Conservation (phyloP, 2,329 filamentous ascomycete species). For the Tolypocladium tropicale region DNA sequence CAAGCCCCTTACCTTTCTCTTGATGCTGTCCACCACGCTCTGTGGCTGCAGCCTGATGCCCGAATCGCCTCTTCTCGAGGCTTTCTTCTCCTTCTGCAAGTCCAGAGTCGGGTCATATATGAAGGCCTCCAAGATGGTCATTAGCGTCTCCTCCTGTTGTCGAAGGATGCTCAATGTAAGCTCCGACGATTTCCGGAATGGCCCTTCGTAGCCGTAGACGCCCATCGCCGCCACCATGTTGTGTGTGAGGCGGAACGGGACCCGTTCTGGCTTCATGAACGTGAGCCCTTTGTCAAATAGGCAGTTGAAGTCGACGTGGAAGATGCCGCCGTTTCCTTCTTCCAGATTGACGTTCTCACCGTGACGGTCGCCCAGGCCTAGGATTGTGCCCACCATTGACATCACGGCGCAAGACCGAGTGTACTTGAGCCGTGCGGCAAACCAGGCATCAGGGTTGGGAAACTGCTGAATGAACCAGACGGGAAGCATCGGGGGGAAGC, state of each 20-base stretch:
- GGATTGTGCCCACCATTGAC: slow-evolving; percentile 97
- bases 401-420: slow-evolving; percentile 93
- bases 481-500: slow-evolving; percentile 76
- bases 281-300: slow-evolving; percentile 96
- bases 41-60: slow-evolving; percentile 43
- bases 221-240: slow-evolving; percentile 99
- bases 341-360: slow-evolving; percentile 95
- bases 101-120: slow-evolving; percentile 95
- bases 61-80: slow-evolving; percentile 24
- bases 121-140: slow-evolving; percentile 96
- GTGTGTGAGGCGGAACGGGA: slow-evolving; percentile 93
- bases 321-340: slow-evolving; percentile 83
- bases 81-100: slow-evolving; percentile 59
- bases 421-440: slow-evolving; percentile 77
- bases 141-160: slow-evolving; percentile 89
- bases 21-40: slow-evolving; percentile 82
- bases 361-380: slow-evolving; percentile 89
- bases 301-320: slow-evolving; percentile 99
- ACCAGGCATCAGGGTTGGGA: slow-evolving; percentile 82
- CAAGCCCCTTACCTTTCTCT: slow-evolving; percentile 75
- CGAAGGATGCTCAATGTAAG: slow-evolving; percentile 75
- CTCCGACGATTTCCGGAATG: slow-evolving; percentile 85
- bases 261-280: slow-evolving; percentile 87
- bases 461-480: slow-evolving; percentile 96
- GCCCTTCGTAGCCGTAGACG: slow-evolving; percentile 84